Evolutionary conservation across 2,329 filamentous ascomycete genomes (phyloP), one percentile per base, ranked within the genome.

Genomic region (Ascocoryne sarcoides): DNA sequence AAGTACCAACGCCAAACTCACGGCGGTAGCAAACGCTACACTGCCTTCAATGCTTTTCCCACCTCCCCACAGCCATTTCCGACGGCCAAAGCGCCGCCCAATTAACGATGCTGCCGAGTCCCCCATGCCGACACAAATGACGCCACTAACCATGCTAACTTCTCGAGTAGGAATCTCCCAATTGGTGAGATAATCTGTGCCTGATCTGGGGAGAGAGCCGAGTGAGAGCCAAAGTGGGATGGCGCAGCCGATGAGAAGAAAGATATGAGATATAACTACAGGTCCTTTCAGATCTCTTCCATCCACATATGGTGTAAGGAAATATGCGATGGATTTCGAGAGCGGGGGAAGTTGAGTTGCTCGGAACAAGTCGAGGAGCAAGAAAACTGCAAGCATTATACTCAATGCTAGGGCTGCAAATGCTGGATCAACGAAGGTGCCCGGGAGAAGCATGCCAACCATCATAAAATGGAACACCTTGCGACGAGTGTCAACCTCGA

Each of bases 391-490:
- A 26, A 98, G 73, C 18, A 88, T 77, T 21, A 95, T 66, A 0
- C 73, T 71, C n/a, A 96, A 70, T 0, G 88, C 86, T 10, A 98
- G 68, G 1, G 84, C 77, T 36, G 81, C 79, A 61, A 86, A 96
- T 30, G 81, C 71, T 1, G 92, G 90, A 60, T 98, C 92, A 48
- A 96, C 66, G 58, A 79, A 95, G 2, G 82, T 84, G 1, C 85
- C 79, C 0, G 92, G 89, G 2, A 96, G 71, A 41, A 98, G 81
- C 86, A 98, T 95, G 41, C 79, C 79, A 5, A 96, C 90, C 84
- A 96, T 96, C 73, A 90, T 95, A 52, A 93, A 93, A 62, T 98
- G 92, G 61, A 98, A 98, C 17, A 96, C 85, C 62, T 98, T 98
- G 37, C 92, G 79, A 36, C 92, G 77, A 1, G 92, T 98, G 63